Conservation (phyloP, 148 eudicot genomes). For the Cornus florida region DNA sequence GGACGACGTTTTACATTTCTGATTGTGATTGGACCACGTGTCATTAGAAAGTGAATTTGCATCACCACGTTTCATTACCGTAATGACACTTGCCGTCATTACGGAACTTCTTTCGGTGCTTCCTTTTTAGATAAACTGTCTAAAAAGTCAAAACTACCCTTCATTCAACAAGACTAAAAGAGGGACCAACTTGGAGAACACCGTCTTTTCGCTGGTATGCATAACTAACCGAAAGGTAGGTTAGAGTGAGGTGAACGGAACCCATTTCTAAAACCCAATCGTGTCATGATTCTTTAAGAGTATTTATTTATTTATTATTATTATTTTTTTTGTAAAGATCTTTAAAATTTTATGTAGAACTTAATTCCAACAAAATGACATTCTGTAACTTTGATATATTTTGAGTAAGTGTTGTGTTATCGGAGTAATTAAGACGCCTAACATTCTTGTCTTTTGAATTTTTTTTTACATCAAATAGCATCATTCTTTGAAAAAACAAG, state of each 20-base stretch:
- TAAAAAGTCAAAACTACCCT: neutral
- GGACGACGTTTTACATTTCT: neutral
- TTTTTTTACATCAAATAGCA: no score
- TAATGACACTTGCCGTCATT: neutral
- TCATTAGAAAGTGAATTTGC: neutral
- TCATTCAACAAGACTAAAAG: neutral
- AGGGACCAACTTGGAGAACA: neutral
- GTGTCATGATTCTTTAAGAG: no score
- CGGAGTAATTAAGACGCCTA: no score
- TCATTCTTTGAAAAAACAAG: no score
- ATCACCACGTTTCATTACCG: neutral
- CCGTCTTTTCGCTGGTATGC: neutral
- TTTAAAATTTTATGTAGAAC: no score
- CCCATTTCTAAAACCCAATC: no score
- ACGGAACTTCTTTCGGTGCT: neutral
- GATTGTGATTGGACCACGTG: neutral
- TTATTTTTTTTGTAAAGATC: no score
- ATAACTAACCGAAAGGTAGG: conserved; percentile 22
- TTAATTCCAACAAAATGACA: no score
- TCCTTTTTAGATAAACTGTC: neutral
- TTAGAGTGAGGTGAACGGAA: neutral
- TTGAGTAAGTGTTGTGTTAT: no score
- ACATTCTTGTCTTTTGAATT: no score
- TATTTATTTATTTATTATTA: no score
- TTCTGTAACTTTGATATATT: no score